Percentiles rank a stretch among this genome's conserved stretches.
Conservation (phyloP, 2,329 filamentous ascomycete species). For the Xylaria sp. region DNA sequence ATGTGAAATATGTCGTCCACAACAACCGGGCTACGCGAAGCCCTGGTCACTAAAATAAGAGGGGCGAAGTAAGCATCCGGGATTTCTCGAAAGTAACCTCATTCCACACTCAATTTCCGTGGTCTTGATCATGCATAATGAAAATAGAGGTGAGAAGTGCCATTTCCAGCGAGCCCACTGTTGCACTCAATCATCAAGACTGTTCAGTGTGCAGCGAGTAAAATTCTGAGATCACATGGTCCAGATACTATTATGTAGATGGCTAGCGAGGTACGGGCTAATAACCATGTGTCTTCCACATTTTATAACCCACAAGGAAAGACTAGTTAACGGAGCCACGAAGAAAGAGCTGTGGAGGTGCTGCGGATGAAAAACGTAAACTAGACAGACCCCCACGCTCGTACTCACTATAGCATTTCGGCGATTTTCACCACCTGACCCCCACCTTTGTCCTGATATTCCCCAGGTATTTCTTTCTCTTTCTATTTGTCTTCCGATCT, state of each 20-base stretch:
- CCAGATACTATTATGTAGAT: slow-evolving; percentile 17
- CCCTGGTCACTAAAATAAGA: slow-evolving; percentile 6
- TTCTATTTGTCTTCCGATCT: slow-evolving; percentile 13
- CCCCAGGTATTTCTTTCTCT: slow-evolving; percentile 4
- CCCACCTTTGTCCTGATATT: slow-evolving; percentile 24
- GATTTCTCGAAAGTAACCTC: background rate
- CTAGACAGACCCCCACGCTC: slow-evolving; percentile 28
- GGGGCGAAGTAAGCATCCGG: background rate
- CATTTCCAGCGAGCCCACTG: background rate
- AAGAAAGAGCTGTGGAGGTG: slow-evolving; percentile 17
- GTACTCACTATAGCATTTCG: slow-evolving; percentile 23
- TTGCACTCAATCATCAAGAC: slow-evolving; percentile 15
- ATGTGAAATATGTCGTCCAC: slow-evolving; percentile 27
- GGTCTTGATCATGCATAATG: background rate
- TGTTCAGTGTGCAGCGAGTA: slow-evolving; percentile 8
- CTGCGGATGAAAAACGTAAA: slow-evolving; percentile 8
- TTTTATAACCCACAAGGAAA: slow-evolving; percentile 5
- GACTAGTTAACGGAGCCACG: slow-evolving; percentile 25
- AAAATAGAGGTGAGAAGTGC: background rate
- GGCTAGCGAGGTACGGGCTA: slow-evolving; percentile 19
- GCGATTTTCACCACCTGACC: slow-evolving; percentile 32
- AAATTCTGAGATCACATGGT: slow-evolving; percentile 23
- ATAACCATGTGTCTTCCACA: slow-evolving; percentile 25
- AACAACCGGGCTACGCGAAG: slow-evolving; percentile 10
- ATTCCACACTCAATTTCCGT: slow-evolving; percentile 7